Base-by-base conservation (phyloP, 2,329 filamentous ascomycete species). In the Fusarium sp. region DNA sequence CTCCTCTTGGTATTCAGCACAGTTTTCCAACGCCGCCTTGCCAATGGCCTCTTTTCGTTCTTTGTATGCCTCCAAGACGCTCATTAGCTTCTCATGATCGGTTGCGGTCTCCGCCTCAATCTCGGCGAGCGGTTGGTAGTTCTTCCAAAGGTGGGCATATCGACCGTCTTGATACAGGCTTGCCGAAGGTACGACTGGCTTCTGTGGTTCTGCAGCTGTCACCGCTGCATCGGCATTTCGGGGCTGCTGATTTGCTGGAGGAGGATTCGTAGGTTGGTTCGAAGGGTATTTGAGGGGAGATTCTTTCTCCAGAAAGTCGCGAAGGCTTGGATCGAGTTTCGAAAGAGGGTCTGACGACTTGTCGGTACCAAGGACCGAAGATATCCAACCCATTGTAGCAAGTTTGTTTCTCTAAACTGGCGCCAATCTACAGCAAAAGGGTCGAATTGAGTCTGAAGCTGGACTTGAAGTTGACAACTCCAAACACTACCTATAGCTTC, bases 61-160 rank as follows among this genome's bases (percentile, higher is more conserved):
- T 81, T 97, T 97, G 87, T 92, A 97, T 12, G 90, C 91, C 59
- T 95, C 92, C 57, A 98, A 85, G 62, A 98, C 91, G 79, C 94
- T 91, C 80, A 89, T 87, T 73, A 97, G 87, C 81, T 93, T 92
- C 79, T 97, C 95, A 78, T 94, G 91, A 76, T 96, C 93, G 42
- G 89, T 90, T 80, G 92, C 92, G 26, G 87, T 86, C 68, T 90
- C 90, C 54, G 89, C 86, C 78, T 95, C 92, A 68, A 97, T 84
- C 63, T 92, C 86, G 39, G 86, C 80, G 58, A 93, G 90, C 14
- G 95, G 91, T 65, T 89, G 89, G 86, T 99, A 99, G 65, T 89
- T 94, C 83, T 95, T 95, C 96, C 96, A 99, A 36, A 99, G 86
- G 80, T 98, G 89, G 62, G 95, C 94, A 82, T 91, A 91, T 48